These are phyloP conservation scores for Quambalaria eucalypti DNA, from an alignment of 1,284 basidiomycete species.

Conservation along the genomic window DNA sequence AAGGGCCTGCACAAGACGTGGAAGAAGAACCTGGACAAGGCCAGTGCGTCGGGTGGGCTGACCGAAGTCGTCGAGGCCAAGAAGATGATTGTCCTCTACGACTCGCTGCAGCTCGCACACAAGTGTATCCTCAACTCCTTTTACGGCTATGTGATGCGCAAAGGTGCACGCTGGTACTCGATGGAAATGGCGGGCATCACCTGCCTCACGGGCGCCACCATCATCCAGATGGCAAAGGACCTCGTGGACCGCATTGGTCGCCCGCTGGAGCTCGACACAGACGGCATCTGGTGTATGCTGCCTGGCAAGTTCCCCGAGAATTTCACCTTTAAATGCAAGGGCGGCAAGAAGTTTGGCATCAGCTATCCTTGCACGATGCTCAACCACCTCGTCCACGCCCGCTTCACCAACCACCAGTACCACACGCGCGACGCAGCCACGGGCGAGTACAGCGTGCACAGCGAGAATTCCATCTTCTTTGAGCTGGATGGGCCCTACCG, in stretches of 20 bases:
- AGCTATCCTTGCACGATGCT: constrained; percentile 99
- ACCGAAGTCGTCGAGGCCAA: constrained; percentile 90
- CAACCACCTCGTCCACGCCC: constrained; percentile 89
- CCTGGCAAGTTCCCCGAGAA: constrained; percentile 96
- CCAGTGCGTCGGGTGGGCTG: constrained; percentile 58
- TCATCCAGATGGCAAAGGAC: constrained; percentile 99
- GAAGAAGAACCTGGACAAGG: constrained; percentile 93
- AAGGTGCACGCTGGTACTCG: constrained; percentile 97
- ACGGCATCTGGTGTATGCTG: constrained; percentile 99
- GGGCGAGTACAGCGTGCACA: constrained; percentile 75
- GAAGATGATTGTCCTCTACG: constrained; percentile 99
- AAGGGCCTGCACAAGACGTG: constrained; percentile 97
- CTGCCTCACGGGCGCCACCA: constrained; percentile 93
- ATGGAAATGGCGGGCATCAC: constrained; percentile 99
- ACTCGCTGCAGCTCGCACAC: constrained; percentile 98
- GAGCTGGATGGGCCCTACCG: constrained; percentile 97
- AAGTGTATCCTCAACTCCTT: constrained; percentile 99
- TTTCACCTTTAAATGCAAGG: constrained; percentile 83
- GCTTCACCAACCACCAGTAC: constrained; percentile 97
- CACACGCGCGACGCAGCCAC: constrained; percentile 79
- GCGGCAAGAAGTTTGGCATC: constrained; percentile 77
- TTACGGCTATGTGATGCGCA: constrained; percentile 99
- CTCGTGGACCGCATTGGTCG: constrained; percentile 90
- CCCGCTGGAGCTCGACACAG: constrained; percentile 93
- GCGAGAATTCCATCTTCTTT: constrained; percentile 99